Evolutionary conservation across 1,139 yeast species (phyloP).

Genomic region (Geotrichum restrictum): DNA sequence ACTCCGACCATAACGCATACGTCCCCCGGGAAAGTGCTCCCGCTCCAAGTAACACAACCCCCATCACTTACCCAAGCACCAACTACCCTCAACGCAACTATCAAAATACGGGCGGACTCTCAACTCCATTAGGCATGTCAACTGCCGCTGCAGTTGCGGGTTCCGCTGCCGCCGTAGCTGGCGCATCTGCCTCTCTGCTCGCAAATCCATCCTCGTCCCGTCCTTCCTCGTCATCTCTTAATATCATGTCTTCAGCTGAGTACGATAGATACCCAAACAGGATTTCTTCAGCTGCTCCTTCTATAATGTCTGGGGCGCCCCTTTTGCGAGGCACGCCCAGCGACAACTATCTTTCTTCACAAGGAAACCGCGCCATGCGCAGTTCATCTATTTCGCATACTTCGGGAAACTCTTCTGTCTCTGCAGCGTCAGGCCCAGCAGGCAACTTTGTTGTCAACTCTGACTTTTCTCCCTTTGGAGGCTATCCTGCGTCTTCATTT

Average conservation of each 20-base stretch:
- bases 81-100: constrained; percentile 4
- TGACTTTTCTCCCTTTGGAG: constrained; percentile 78
- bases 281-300: constrained; percentile 35
- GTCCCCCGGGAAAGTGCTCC: constrained; percentile 18
- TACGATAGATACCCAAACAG: constrained; percentile 42
- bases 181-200: constrained; percentile 14
- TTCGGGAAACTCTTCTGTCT: constrained; percentile 27
- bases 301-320: constrained; percentile 30
- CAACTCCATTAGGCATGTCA: constrained; percentile 17
- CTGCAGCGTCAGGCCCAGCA: neutral
- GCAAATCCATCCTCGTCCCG: constrained; percentile 12
- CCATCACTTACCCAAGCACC: constrained; percentile 12
- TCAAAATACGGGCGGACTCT: constrained; percentile 8
- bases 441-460: constrained; percentile 36
- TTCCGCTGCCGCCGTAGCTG: constrained; percentile 21
- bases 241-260: constrained; percentile 33
- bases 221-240: constrained; percentile 20
- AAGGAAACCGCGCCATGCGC: constrained; percentile 21
- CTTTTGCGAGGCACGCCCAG: constrained; percentile 20
- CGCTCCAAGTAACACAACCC: neutral
- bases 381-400: constrained; percentile 31
- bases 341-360: constrained; percentile 13
- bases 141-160: constrained; percentile 20
- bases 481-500: constrained; percentile 84
- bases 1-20: constrained; percentile 15